phyloP scores from a whole-genome alignment of 106 monocot species.

The Agapanthus africanus region DNA sequence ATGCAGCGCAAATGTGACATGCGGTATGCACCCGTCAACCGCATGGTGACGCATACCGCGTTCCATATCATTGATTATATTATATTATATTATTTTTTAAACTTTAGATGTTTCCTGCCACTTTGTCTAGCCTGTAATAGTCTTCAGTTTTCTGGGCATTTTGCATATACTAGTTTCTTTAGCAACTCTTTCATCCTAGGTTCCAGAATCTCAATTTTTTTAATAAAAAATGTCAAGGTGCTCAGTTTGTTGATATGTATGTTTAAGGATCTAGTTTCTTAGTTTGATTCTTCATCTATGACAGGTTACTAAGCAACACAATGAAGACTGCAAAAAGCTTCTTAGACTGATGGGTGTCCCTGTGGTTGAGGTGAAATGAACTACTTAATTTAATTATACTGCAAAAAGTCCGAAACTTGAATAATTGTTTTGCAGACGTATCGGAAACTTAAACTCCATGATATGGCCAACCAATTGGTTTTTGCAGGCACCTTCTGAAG shows the following conservation, averaged over 20 bases:
- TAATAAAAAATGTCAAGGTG: neutral
- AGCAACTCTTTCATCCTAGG: too few species aligned
- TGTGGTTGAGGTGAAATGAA: slow-evolving; percentile 37
- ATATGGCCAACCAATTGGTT: neutral
- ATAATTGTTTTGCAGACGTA: neutral
- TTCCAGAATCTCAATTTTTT: neutral
- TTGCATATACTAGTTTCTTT: neutral
- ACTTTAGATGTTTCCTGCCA: neutral
- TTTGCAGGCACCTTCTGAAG: slow-evolving; percentile 82
- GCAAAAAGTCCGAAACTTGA: neutral
- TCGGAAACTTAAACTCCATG: neutral
- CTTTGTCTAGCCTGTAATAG: neutral
- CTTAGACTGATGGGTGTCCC: slow-evolving; percentile 48
- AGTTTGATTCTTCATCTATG: slow-evolving; percentile 8
- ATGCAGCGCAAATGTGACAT: too few species aligned
- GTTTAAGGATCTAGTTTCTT: neutral
- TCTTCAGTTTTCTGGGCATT: neutral
- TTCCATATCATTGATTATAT: too few species aligned
- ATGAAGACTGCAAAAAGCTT: slow-evolving; percentile 45
- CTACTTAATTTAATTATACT: neutral
- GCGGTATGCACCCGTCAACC: too few species aligned
- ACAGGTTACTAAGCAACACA: slow-evolving; percentile 48
- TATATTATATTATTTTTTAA: too few species aligned
- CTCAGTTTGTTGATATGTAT: neutral
- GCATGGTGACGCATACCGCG: too few species aligned